These are phyloP conservation scores for Blastobotrys petasosporus DNA, from an alignment of 1,139 yeast genomes.

Conservation along the genomic window DNA sequence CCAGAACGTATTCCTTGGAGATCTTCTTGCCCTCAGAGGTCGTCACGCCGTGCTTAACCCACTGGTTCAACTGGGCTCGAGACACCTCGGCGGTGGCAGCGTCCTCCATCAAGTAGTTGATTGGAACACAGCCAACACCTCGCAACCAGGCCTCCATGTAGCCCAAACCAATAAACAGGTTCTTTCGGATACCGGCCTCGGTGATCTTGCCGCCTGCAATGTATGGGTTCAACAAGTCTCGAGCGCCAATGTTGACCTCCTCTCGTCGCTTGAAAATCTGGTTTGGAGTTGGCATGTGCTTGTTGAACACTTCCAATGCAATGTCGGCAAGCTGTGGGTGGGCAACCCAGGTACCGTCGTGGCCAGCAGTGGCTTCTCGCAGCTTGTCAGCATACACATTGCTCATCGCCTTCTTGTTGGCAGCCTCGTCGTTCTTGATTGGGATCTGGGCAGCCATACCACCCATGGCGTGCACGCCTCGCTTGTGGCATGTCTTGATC, in stretches of 20 bases:
- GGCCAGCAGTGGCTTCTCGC: slow-evolving; percentile 69
- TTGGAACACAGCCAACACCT: slow-evolving; percentile 75
- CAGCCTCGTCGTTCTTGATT: slow-evolving; percentile 58
- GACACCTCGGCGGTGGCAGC: slow-evolving; percentile 87
- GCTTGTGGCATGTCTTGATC: slow-evolving; percentile 65
- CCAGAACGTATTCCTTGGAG: slow-evolving; percentile 51
- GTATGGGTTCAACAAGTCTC: slow-evolving; percentile 64
- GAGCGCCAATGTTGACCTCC: slow-evolving; percentile 47
- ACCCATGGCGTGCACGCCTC: slow-evolving; percentile 77
- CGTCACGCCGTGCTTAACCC: slow-evolving; percentile 69
- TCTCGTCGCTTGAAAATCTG: slow-evolving; percentile 59
- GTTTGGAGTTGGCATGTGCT: slow-evolving; percentile 80
- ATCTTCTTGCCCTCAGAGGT: slow-evolving; percentile 56
- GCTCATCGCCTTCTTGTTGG: slow-evolving; percentile 62
- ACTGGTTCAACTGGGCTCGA: slow-evolving; percentile 75
- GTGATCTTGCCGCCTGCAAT: slow-evolving; percentile 63
- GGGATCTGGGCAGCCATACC: slow-evolving; percentile 87
- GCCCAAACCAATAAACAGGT: slow-evolving; percentile 64
- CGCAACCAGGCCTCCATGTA: slow-evolving; percentile 83
- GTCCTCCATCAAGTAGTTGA: slow-evolving; percentile 79
- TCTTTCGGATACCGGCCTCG: slow-evolving; percentile 67
- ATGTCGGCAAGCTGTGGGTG: slow-evolving; percentile 74
- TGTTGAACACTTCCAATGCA: slow-evolving; percentile 71
- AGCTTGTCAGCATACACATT: slow-evolving; percentile 67
- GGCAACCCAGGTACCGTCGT: slow-evolving; percentile 81